Evolutionary conservation across 495 filamentous ascomycete genomes (phyloP).

Genomic region (Penicillium robsamsonii): DNA sequence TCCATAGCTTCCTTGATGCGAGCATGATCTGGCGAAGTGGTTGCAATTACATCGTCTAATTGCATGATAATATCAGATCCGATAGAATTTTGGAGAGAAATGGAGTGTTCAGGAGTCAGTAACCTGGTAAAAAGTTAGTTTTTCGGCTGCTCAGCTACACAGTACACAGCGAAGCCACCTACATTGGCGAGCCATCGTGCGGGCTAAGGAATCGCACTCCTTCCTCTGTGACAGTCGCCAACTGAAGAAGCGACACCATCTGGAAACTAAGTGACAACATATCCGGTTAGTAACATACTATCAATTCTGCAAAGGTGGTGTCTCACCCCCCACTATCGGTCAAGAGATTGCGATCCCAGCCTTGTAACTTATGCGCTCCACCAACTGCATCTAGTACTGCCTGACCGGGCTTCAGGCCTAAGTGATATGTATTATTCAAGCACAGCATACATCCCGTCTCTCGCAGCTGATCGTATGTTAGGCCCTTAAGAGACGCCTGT

Average conservation of each 20-base stretch:
- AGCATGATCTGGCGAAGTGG: constrained; percentile 81
- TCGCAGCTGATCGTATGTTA: constrained; percentile 90
- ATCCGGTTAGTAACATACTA: constrained; percentile 15
- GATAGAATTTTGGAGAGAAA: constrained; percentile 92
- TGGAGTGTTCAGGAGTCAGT: constrained; percentile 95
- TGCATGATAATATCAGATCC: constrained; percentile 99
- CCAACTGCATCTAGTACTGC: constrained; percentile 81
- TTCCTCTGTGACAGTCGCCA: constrained; percentile 91
- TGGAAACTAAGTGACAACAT: constrained; percentile 68
- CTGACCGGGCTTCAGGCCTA: constrained; percentile 92
- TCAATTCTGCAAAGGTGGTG: neutral
- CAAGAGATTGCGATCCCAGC: constrained; percentile 91
- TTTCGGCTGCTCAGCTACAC: neutral
- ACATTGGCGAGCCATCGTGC: constrained; percentile 94
- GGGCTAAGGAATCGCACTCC: constrained; percentile 93
- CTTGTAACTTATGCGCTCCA: constrained; percentile 89
- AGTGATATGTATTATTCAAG: constrained; percentile 96
- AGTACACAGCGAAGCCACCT: constrained; percentile 15
- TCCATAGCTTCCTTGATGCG: constrained; percentile 95
- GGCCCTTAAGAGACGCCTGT: constrained; percentile 92
- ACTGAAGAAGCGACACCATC: constrained; percentile 94
- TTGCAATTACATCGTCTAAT: constrained; percentile 94
- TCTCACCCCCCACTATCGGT: constrained; percentile 96
- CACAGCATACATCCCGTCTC: constrained; percentile 86
- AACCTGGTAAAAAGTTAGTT: constrained; percentile 49